Conservation (phyloP, 371 early-diverging fungal species). For the Batkoa obscura region DNA sequence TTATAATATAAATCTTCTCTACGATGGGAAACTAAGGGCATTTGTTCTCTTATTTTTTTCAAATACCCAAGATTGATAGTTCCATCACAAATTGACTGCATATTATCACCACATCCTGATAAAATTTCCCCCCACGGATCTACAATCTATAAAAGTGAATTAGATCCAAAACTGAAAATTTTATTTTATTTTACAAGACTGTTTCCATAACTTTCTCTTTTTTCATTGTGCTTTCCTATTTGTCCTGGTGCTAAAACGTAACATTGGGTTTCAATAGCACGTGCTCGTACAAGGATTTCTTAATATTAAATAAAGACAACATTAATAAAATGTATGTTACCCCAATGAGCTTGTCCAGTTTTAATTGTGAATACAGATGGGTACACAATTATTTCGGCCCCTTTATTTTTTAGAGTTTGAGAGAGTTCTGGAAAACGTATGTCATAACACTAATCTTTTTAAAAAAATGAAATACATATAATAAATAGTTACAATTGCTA, state of each 20-base stretch:
- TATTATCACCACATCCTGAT: constrained; percentile 31
- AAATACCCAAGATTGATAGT: constrained; percentile 38
- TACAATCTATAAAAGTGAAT: constrained; percentile 21
- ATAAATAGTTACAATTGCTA: constrained; percentile 16
- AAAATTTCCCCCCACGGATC: constrained; percentile 52
- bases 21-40: constrained; percentile 54
- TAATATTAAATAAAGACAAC: neutral
- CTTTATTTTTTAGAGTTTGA: constrained; percentile 26
- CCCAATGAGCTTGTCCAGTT: constrained; percentile 78
- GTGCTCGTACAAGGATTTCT: constrained; percentile 52
- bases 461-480: neutral
- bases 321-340: constrained; percentile 13
- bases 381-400: constrained; percentile 54
- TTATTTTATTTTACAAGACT: constrained; percentile 32
- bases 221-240: constrained; percentile 51
- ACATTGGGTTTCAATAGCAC: constrained; percentile 73
- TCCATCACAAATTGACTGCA: constrained; percentile 28
- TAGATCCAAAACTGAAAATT: neutral
- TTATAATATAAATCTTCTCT: constrained; percentile 37
- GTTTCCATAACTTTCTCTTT: constrained; percentile 55
- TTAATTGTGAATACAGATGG: constrained; percentile 73
- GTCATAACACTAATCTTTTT: constrained; percentile 42
- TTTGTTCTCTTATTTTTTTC: constrained; percentile 34
- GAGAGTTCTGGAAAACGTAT: constrained; percentile 60
- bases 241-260: constrained; percentile 53